phyloP scores from a whole-genome alignment of 495 filamentous ascomycete species.

The Podospora bellae-mahoneyi region DNA sequence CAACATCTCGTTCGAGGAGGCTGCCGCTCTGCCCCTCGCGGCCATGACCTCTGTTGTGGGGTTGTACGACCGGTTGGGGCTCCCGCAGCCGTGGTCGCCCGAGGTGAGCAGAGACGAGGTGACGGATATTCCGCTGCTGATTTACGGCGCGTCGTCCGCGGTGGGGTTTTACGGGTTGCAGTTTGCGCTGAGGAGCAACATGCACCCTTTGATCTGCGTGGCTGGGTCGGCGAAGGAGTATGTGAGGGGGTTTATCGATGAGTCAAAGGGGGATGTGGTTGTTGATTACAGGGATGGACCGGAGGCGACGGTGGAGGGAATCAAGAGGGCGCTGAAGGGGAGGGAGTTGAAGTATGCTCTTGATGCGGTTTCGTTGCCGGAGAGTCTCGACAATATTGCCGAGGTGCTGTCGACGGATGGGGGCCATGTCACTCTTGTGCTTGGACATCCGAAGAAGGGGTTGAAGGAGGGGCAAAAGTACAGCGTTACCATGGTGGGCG shows the following conservation, averaged over 20 bases:
- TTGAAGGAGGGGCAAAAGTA: constrained; percentile 37
- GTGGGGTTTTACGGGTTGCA: constrained; percentile 69
- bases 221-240: constrained; percentile 57
- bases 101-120: constrained; percentile 34
- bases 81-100: constrained; percentile 63
- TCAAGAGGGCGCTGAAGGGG: constrained; percentile 47
- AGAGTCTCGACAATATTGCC: constrained; percentile 44
- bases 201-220: constrained; percentile 70
- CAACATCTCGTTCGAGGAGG: constrained; percentile 67
- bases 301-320: constrained; percentile 48
- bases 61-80: constrained; percentile 54
- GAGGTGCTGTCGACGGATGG: constrained; percentile 51
- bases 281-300: constrained; percentile 68
- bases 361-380: constrained; percentile 59
- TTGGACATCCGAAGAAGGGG: constrained; percentile 38
- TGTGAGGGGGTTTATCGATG: constrained; percentile 59
- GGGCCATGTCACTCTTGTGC: constrained; percentile 54
- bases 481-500: constrained; percentile 46
- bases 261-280: constrained; percentile 62
- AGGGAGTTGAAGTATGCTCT: constrained; percentile 44
- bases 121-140: constrained; percentile 39
- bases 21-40: constrained; percentile 67
- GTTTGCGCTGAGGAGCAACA: constrained; percentile 61
- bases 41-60: constrained; percentile 70
- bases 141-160: constrained; percentile 66